Base-by-base conservation (phyloP, 78 protist species). In the Pigoraptor vietnamica region DNA sequence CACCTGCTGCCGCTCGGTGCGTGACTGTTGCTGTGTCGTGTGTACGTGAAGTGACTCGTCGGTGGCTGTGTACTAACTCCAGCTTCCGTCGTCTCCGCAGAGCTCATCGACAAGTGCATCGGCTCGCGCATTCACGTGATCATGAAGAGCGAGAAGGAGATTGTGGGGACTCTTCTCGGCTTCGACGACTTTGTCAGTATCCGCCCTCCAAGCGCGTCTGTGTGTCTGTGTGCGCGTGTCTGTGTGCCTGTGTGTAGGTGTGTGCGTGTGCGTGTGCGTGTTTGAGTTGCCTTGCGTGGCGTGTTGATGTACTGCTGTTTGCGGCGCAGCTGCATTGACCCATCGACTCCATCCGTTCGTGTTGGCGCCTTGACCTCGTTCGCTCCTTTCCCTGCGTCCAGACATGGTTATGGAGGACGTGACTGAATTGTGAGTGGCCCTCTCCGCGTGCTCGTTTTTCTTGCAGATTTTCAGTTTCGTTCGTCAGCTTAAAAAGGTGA, bases 131-230 rank as follows among this genome's bases (percentile, higher is more conserved):
- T 96, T 88, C 94, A 95, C 93, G 93, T 96, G 39, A 82, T 95
- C 38, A 94, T 96, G 96, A 96, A 96, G 89, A 82, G 55, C 2
- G 96, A 96, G 37, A 95, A 95, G 56, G 98, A 96, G 79, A 89
- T 96, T 40, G 96, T 93, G 55, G 98, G 98, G 37, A 95, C 96
- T 23, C 93, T 96, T 33, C 86, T 90, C n/a, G 98, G 98, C 39
- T 96, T 96, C 87, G 98, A 96, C 91, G 95, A 95, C 2, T 96
- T 93, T 40, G 98, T 96, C 82, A 96, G 89, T 90, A 40, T 55
- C 34, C 33, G 38, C 89, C 40, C 89, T 2, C 40, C 87, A n/a
- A n/a, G n/a, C n/a, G n/a, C n/a, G n/a, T n/a, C n/a, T 1, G 55
- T 1, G 24, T 40, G 55, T n/a, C n/a, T n/a, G 55, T 40, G n/a